Conservation (phyloP, 129 eudicot genomes). For the Helianthus annuus region DNA sequence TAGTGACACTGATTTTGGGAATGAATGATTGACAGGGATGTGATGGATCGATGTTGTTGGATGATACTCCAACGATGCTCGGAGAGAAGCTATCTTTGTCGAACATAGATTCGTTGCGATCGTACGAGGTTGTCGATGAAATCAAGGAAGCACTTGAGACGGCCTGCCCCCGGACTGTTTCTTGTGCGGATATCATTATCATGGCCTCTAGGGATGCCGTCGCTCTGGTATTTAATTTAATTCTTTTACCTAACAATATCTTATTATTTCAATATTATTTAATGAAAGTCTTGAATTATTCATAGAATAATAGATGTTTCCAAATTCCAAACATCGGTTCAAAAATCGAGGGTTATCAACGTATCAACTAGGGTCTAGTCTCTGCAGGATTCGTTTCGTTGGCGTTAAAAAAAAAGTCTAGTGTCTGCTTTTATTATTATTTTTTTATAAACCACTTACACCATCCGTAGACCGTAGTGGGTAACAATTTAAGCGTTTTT, state of each 20-base stretch:
- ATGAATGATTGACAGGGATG: conserved; percentile 57
- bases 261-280: neutral
- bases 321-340: too few relatives aligned
- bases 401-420: too few relatives aligned
- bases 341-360: too few relatives aligned
- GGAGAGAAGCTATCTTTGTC: conserved; percentile 83
- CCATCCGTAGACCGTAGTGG: too few relatives aligned
- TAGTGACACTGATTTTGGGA: neutral
- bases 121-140: conserved; percentile 86
- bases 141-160: conserved; percentile 78
- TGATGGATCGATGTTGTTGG: conserved; percentile 91
- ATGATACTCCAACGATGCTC: conserved; percentile 81
- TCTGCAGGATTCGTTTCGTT: too few relatives aligned
- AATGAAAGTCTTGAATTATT: neutral
- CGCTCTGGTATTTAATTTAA: conserved; percentile 47
- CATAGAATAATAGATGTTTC: neutral
- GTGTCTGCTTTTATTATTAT: too few relatives aligned
- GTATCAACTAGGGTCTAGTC: too few relatives aligned
- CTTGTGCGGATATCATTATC: conserved; percentile 89
- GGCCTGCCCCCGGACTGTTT: conserved; percentile 71
- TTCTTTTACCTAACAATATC: neutral
- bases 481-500: too few relatives aligned
- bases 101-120: conserved; percentile 76
- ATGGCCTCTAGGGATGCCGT: conserved; percentile 98
- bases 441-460: too few relatives aligned